Evolutionary conservation across 73 alveolate species (phyloP), one percentile per base, ranked within the genome.

Genomic region (Breviolum minutum): DNA sequence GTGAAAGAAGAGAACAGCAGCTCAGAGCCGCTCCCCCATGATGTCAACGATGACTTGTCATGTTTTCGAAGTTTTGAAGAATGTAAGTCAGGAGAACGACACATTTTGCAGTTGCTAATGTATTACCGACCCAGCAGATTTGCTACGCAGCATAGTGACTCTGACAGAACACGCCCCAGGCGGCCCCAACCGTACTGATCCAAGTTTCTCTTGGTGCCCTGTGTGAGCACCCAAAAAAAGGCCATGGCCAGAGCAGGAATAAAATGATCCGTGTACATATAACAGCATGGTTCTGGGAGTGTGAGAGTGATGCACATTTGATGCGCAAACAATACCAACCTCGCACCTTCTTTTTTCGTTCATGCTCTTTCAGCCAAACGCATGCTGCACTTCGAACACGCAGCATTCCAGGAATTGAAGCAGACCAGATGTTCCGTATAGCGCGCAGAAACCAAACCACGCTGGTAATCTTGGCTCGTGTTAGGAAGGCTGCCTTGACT

Each of bases 101-200:
- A 17, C 30, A 71, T 20, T 7, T n/a, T 71, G 30, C 81, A 40
- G 0, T 40, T 40, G 54, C 54, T 40, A 3, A 40, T 40, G 54
- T 40, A 3, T 22, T 68, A 17, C 17, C 17, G 77, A 68, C 2
- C 8, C 2, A 68, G n/a, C 92, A 54, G 92, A 17, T 54, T 71
- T 77, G 30, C 24, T 16, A 9, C 48, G 54, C 54, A 40, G 54
- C 54, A 40, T 40, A 40, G 54, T 40, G 3, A 40, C 54, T 40
- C 54, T 40, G 54, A 3, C 54, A 40, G 54, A 40, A 27, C 54
- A 30, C 19, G 32, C 19, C 76, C 19, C 8, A 92, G 98, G 98
- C 98, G 98, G 66, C 66, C 98, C 64, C 98, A 92, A 80, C 98
- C 98, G 30, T 92, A 92, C 90, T 92, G 98, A 91, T 63, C 64